Evolutionary conservation across 1,139 yeast genomes (phyloP), one percentile per base, ranked within the genome.

Genomic region (Saccharomyces hybrid): DNA sequence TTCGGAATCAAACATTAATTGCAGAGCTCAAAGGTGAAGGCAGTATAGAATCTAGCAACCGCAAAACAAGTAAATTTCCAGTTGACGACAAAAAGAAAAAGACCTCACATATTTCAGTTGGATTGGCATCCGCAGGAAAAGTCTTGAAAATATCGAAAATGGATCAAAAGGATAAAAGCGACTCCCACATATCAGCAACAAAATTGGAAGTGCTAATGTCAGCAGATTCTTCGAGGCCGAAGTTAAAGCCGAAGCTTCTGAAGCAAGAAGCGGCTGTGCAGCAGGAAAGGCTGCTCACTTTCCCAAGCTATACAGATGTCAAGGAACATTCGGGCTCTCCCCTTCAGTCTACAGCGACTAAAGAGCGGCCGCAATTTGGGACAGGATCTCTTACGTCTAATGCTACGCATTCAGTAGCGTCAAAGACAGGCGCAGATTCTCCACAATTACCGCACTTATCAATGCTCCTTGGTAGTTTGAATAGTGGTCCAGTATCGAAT

Each of bases 161-260:
- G n/a, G 44, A 38, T 19, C 19, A 21, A 2, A 38, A 38, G 24
- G 53, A 52, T 7, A 47, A 51, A 32, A 42, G 32, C 24, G 19
- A 42, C 21, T 14, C 44, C 9, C 44, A 38, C 24, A 5, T 38
- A 16, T 38, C 44, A 38, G 24, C 44, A 16, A 38, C 21, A 38
- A 38, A 19, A 38, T 19, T 38, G 11, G 44, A 38, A 16, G 44
- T 38, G 21, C 44, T 38, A 12, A 38, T 56, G 57, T 49, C 56
- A 2, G 51, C 53, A n/a, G 57, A 56, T 29, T 29, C 54, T 21
- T 38, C 53, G 28, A 50, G 52, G 26, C 58, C 54, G 4, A 52
- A 34, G 19, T 28, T 56, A 44, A 52, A 55, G 32, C 56, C 59
- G 4, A 52, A 53, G 34, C 14, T 49, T 11, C 8, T 26, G 16